Base-by-base conservation (phyloP, 2,329 filamentous ascomycete genomes). In the Nemania abortiva region DNA sequence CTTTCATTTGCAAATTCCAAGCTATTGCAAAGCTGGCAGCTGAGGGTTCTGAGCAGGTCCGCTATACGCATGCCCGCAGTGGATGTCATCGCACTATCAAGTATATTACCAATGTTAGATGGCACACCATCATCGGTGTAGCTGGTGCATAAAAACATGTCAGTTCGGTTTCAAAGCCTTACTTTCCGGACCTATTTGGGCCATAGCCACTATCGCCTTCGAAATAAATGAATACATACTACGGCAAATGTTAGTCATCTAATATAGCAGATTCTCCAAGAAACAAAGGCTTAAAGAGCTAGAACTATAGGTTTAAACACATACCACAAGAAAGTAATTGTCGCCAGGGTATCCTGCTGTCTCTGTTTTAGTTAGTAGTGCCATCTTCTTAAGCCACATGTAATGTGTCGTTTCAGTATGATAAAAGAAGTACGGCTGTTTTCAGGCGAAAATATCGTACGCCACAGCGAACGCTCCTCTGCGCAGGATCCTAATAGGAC, bases 1-100 rank as follows among this genome's bases (percentile, higher is more conserved):
- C 76, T 68, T 2, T 72, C 68, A 18, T 66, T 70, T 58, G 68
- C 71, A 20, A 70, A 66, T 6, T 73, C 71, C 15, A 73, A 47
- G 27, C 69, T 72, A 11, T 69, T 69, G 27, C 70, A 73, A 42
- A 82, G 74, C 66, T 66, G 77, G 74, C 53, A 74, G 50, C 59
- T 81, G 58, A 75, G 81, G 72, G 75, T 70, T 45, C 13, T 63
- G 20, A 79, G 67, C 65, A 77, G 70, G 11, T 73, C 71, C 1
- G 50, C 39, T 24, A 78, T 63, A 22, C 60, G 61, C 67, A 77
- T 70, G 20, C 76, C 75, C 4, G 15, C 27, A 1, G 74, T 73
- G 22, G 70, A 58, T 22, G 22, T 24, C 13, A 74, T 66, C 11
- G 74, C 74, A 15, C 75, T 63, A 11, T 75, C 68, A 7, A 79